A percentile compares a stretch with the other conserved stretches of the same genome.
Evolutionary conservation across 345 rosid genomes (phyloP).

Genomic region (Gossypium arboreum): DNA sequence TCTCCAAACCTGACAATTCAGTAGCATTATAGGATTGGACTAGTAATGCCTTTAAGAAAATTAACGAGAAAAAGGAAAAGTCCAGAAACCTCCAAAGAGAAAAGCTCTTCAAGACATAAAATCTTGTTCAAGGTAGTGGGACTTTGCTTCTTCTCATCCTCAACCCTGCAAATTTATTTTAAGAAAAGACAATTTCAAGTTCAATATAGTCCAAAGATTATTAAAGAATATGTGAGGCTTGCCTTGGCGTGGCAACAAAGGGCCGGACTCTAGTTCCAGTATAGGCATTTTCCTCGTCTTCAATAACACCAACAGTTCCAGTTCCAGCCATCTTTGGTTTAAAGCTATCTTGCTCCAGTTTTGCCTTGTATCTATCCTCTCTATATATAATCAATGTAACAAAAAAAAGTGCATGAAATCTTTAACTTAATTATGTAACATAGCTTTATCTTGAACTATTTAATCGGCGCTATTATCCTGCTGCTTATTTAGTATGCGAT

Average conservation of each 20-base stretch:
- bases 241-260: conserved; percentile 12
- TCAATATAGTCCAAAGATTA: neutral
- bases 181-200: neutral
- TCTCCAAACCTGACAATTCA: conserved; percentile 44
- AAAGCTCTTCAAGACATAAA: neutral
- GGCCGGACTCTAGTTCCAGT: conserved; percentile 14
- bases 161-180: neutral
- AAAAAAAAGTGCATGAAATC: neutral
- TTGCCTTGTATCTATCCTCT: neutral
- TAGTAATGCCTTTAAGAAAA: no score
- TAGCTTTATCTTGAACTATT: neutral
- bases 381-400: neutral
- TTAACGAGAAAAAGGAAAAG: no score
- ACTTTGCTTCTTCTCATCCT: conserved; percentile 10
- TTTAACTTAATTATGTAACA: neutral
- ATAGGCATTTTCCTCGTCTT: conserved; percentile 13
- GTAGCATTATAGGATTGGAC: neutral
- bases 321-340: conserved; percentile 5
- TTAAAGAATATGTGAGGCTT: neutral
- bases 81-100: conserved; percentile 1
- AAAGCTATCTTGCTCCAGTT: neutral
- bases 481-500: neutral
- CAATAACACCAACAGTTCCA: neutral
- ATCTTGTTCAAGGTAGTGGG: neutral
- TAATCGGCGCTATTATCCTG: conserved; percentile 6